phyloP scores from a whole-genome alignment of 2,329 filamentous ascomycete species.

The Stemphylium beticola region DNA sequence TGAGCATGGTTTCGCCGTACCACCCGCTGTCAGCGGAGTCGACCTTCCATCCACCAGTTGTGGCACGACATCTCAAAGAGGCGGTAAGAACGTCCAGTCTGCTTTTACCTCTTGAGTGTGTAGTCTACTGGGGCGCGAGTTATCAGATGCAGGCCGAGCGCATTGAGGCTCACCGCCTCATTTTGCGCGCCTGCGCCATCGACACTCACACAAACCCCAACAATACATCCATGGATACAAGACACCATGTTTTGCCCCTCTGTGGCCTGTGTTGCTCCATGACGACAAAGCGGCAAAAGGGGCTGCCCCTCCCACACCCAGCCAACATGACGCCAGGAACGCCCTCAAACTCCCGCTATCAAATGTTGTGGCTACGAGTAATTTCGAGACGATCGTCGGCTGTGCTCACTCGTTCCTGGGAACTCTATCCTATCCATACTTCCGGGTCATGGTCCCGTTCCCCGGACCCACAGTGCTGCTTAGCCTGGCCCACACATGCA shows the following conservation, averaged over 20 bases:
- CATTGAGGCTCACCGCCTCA: constrained; percentile 35
- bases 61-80: constrained; percentile 36
- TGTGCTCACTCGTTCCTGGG: constrained; percentile 44
- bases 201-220: constrained; percentile 22
- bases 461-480: constrained; percentile 42
- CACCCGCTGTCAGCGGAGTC: constrained; percentile 29
- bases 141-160: constrained; percentile 29
- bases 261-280: constrained; percentile 27
- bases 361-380: constrained; percentile 32
- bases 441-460: constrained; percentile 44
- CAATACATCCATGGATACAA: constrained; percentile 13
- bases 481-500: constrained; percentile 31
- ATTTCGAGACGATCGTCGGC: constrained; percentile 41
- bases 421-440: constrained; percentile 31
- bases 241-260: constrained; percentile 15
- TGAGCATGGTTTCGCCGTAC: constrained; percentile 25
- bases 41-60: constrained; percentile 19
- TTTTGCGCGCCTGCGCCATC: constrained; percentile 17
- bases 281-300: constrained; percentile 36
- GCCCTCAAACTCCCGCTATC: constrained; percentile 27
- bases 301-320: constrained; percentile 18
- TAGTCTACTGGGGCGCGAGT: constrained; percentile 31
- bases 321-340: constrained; percentile 31
- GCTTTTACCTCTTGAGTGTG: constrained; percentile 37
- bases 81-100: constrained; percentile 40